Percentiles rank a stretch among this genome's conserved stretches.
phyloP scores from a whole-genome alignment of 2,329 filamentous ascomycete genomes.

The Alternaria viburni region DNA sequence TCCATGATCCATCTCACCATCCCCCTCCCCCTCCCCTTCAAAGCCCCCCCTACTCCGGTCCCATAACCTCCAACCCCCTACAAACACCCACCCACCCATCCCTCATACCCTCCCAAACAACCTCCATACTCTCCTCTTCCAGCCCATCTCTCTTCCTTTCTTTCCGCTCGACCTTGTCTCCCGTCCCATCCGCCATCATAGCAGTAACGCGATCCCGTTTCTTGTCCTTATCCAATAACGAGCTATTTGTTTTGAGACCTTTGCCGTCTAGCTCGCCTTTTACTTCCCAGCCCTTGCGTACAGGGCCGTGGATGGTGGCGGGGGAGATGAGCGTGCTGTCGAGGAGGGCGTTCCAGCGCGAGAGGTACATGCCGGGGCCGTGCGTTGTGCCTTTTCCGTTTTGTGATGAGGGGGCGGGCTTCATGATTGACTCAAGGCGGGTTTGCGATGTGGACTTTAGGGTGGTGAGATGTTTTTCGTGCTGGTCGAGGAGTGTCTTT shows the following conservation, averaged over 20 bases:
- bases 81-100: conserved; percentile 44
- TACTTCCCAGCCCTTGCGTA: conserved; percentile 55
- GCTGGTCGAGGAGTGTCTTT: conserved; percentile 62
- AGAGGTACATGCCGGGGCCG: conserved; percentile 75
- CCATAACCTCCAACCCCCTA: conserved; percentile 43
- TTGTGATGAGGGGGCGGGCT: conserved; percentile 7
- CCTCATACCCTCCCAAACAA: conserved; percentile 41
- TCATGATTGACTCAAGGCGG: conserved; percentile 65
- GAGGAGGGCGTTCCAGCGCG: conserved; percentile 73
- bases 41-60: conserved; percentile 16
- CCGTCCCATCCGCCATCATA: conserved; percentile 33
- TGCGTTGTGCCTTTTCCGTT: conserved; percentile 50
- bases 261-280: conserved; percentile 47
- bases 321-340: conserved; percentile 75
- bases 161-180: conserved; percentile 33
- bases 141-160: conserved; percentile 40
- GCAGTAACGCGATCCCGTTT: conserved; percentile 15
- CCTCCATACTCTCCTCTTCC: conserved; percentile 38
- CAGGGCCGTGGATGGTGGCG: conserved; percentile 56
- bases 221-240: conserved; percentile 17
- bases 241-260: conserved; percentile 32
- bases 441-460: conserved; percentile 31
- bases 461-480: conserved; percentile 63
- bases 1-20: rapidly evolving
- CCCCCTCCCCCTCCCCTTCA: background rate